Evolutionary conservation across 306 rosid species (phyloP), one percentile per base, ranked within the genome.

Genomic region (Boehmeria nivea): DNA sequence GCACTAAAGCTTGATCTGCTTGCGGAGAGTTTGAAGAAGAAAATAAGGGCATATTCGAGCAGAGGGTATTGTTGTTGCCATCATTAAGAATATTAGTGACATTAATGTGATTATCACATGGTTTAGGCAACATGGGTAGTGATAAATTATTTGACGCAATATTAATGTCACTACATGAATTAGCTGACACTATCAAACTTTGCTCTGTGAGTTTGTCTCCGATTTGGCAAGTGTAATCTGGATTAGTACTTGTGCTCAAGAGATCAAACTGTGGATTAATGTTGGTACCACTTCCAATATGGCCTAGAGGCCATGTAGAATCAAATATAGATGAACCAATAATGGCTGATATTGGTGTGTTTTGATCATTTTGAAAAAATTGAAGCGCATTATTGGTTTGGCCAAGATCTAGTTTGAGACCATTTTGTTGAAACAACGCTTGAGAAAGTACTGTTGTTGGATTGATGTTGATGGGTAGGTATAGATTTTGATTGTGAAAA

Each of bases 361-460:
- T 40, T 4, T 3, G 17, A 11, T 12, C 16, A 11, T 5, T 40
- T 40, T 40, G 45, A n/a, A 40, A 14, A 12, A 64, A 58, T 43
- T 72, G 46, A 57, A 74, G 81, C 15, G 61, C 60, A 69, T 60
- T 77, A 53, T 51, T 44, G 66, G 67, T 11, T 31, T 31, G 36
- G 9, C 36, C 36, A 10, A 31, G 36, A 40, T 77, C 80, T 34
- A 72, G 27, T 53, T 82, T 79, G 65, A 61, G 60, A 25, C 62
- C 68, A 52, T 60, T 57, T n/a, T 69, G 71, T 70, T 77, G 40
- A 23, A 52, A 42, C 19, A 46, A 43, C 47, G 39, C 63, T 61
- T 75, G 82, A 28, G 65, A 71, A 2, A 45, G 43, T 23, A 43
- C 2, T 9, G 84, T 69, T 13, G 83, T 26, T 57, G 96, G 72